These are phyloP conservation scores for Musa troglodytarum DNA, from an alignment of 176 grass and related monocot genomes.

Conservation along the genomic window DNA sequence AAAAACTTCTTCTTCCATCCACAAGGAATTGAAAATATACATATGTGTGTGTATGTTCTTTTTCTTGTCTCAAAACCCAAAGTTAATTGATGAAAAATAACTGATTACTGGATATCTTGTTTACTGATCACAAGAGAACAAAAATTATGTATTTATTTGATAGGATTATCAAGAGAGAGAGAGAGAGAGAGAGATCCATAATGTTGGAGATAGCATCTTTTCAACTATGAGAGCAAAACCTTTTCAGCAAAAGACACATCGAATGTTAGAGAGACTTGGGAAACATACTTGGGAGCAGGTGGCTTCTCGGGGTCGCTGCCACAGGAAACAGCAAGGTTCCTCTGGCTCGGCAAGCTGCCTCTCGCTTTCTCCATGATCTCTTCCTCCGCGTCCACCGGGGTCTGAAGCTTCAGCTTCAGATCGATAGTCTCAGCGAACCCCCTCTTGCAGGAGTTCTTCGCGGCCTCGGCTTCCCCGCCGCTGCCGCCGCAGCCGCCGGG, in stretches of 20 bases:
- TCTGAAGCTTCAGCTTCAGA: slow-evolving; percentile 20
- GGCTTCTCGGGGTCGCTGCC: slow-evolving; percentile 22
- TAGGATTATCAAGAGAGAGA: no score
- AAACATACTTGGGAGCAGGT: slow-evolving; percentile 35
- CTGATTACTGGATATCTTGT: no score
- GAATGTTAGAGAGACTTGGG: background rate
- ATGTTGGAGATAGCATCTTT: no score
- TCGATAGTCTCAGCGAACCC: slow-evolving; percentile 19
- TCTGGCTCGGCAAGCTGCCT: slow-evolving; percentile 5
- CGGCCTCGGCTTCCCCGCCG: background rate
- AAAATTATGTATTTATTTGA: no score
- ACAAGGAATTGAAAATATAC: no score
- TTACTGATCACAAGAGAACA: no score
- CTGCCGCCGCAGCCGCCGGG: slow-evolving; percentile 9
- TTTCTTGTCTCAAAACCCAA: no score
- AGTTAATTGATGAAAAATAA: no score
- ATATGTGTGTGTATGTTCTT: no score
- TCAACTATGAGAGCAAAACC: no score
- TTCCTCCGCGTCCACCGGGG: background rate
- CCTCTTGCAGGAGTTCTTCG: slow-evolving; percentile 11
- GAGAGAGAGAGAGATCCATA: no score
- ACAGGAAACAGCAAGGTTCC: background rate
- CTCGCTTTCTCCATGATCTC: background rate
- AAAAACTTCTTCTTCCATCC: no score
- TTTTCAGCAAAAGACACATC: background rate